Conservation (phyloP, 1,284 basidiomycete species). For the Heterobasidion parviporum region DNA sequence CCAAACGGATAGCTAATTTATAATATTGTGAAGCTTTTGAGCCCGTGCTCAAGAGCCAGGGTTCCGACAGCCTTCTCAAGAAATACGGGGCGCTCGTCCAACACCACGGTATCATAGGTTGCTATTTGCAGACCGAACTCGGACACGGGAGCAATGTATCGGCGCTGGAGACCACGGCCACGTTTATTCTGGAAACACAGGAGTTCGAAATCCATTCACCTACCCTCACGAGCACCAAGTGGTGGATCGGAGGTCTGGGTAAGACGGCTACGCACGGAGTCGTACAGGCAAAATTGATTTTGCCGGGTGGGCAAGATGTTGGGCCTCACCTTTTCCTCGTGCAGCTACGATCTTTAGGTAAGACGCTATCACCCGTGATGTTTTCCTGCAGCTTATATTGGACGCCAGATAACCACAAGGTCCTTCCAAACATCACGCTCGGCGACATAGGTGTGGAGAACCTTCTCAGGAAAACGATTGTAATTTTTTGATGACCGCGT, state of each 20-base stretch:
- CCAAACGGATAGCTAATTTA: not conserved
- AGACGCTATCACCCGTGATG: not conserved
- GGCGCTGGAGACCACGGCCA: slow-evolving; percentile 71
- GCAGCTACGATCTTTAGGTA: slow-evolving; percentile 55
- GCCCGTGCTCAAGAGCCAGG: slow-evolving; percentile 59
- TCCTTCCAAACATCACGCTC: slow-evolving; percentile 57
- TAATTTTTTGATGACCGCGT: not conserved
- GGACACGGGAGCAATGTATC: slow-evolving; percentile 73
- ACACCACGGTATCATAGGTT: slow-evolving; percentile 57
- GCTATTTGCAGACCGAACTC: slow-evolving; percentile 68
- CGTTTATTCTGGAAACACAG: slow-evolving; percentile 56
- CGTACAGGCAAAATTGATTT: slow-evolving; percentile 69
- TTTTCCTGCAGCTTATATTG: not conserved
- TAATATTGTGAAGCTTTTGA: slow-evolving; percentile 42
- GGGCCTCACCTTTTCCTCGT: slow-evolving; percentile 78
- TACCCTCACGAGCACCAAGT: slow-evolving; percentile 70
- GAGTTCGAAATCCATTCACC: slow-evolving; percentile 77
- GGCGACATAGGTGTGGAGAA: slow-evolving; percentile 60
- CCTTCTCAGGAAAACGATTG: not conserved
- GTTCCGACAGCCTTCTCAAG: slow-evolving; percentile 36
- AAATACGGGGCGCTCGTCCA: slow-evolving; percentile 42
- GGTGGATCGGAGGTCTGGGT: slow-evolving; percentile 76
- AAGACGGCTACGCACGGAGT: slow-evolving; percentile 74
- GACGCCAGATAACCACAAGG: slow-evolving; percentile 44
- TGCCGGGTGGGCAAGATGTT: slow-evolving; percentile 52